Base-by-base conservation (phyloP, 305 asterid genomes). In the Withania somnifera region DNA sequence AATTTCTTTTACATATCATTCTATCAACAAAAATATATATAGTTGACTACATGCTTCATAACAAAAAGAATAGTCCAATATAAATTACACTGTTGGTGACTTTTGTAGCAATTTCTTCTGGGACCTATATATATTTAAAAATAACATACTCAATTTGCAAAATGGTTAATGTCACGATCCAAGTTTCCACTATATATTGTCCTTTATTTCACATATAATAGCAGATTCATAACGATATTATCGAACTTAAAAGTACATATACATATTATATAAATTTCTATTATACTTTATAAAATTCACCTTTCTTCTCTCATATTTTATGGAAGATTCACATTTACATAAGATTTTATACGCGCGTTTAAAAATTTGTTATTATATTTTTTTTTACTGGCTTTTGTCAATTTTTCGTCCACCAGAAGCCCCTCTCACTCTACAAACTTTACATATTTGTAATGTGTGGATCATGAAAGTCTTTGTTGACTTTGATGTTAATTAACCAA, bases 1-100 rank as follows among this genome's bases (percentile, higher is more conserved):
- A 36, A 0, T 13, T 6, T 52, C 9, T 47, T 52, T 76, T 71
- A 81, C 82, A 80, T 83, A 77, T 82, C 6, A 86, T 88, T 71
- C 88, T 63, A 34, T 45, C 81, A 8, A 80, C 79, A 66, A 34
- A 34, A 6, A 34, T n/a, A n/a, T n/a, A n/a, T n/a, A 56, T 57
- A 73, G 83, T 82, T 54, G 57, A 79, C 75, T 40, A 13, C 61
- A 60, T 42, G 58, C 84, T 38, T 78, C 0, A 66, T 68, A 52
- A 54, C 47, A 64, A 63, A 47, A n/a, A 71, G n/a, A 68, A 7
- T 32, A 34, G 2, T 36, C 7, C 15, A 32, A 66, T 66, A 67
- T 36, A 67, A 67, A n/a, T 4, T 36, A 67, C 30, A 67, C 52
- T 52, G 76, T n/a, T 28, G 76, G 76, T 36, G 76, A 67, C 52